A percentile compares a stretch with the other conserved stretches of the same genome.
phyloP scores from a whole-genome alignment of 345 rosid species.

The Odontarrhena argentea region DNA sequence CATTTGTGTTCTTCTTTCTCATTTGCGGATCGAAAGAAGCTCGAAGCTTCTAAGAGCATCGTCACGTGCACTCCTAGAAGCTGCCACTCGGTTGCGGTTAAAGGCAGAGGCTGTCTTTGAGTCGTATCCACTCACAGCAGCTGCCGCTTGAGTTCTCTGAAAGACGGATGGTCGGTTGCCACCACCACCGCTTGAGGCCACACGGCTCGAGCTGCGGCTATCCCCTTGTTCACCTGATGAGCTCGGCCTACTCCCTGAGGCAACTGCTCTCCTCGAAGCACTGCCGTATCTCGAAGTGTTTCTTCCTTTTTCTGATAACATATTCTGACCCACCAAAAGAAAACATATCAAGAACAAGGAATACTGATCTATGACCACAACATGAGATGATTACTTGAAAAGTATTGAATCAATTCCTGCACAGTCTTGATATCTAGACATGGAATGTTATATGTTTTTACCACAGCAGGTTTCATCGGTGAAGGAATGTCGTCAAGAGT shows the following conservation, averaged over 20 bases:
- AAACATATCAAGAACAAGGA: conserved; percentile 4
- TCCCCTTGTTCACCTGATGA: conserved; percentile 76
- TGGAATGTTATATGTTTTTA: conserved; percentile 13
- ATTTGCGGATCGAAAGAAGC: conserved; percentile 66
- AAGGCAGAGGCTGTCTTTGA: conserved; percentile 53
- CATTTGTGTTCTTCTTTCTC: conserved; percentile 17
- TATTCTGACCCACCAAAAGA: conserved; percentile 44
- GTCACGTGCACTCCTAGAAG: conserved; percentile 55
- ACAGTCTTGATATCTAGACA: not conserved
- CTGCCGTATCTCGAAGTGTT: conserved; percentile 72
- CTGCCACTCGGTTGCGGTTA: conserved; percentile 52
- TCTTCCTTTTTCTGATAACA: conserved; percentile 54
- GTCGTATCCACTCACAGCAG: conserved; percentile 48
- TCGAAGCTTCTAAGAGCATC: conserved; percentile 74
- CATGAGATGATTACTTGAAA: not conserved
- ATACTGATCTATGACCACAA: not conserved
- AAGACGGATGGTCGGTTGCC: conserved; percentile 56
- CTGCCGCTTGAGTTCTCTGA: conserved; percentile 55
- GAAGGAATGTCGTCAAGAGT: conserved; percentile 55
- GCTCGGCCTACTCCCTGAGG: conserved; percentile 65
- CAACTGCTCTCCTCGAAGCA: conserved; percentile 67
- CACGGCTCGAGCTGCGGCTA: conserved; percentile 52
- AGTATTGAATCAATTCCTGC: not conserved
- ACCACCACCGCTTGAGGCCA: conserved; percentile 60
- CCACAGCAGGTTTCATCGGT: conserved; percentile 60